Evolutionary conservation across 768 basidiomycete genomes (phyloP).

Genomic region (Tulasnella calospora): DNA sequence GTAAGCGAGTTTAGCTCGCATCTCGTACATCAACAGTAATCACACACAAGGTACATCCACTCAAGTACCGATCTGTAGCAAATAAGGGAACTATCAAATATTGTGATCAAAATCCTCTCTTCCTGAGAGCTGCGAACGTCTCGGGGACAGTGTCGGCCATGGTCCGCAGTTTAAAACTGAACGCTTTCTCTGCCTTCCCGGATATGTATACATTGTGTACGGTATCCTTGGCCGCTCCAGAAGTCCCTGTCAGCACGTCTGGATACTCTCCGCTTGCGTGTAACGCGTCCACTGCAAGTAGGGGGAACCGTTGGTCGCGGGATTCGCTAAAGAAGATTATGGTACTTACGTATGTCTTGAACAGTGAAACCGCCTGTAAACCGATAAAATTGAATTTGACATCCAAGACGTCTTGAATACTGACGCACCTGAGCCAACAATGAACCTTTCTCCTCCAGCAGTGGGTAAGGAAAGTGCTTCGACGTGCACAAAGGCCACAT

Average conservation of each 20-base stretch:
- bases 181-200: constrained; percentile 18
- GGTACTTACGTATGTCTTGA: constrained; percentile 18
- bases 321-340: not conserved
- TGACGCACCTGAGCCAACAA: constrained; percentile 21
- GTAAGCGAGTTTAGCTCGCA: too few species aligned
- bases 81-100: too few species aligned
- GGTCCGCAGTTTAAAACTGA: constrained; percentile 24
- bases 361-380: constrained; percentile 14
- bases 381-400: not conserved
- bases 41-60: too few species aligned
- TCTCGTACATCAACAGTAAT: too few species aligned
- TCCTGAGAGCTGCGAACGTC: constrained; percentile 13
- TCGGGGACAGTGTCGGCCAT: constrained; percentile 14
- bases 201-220: constrained; percentile 2
- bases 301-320: not conserved
- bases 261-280: not conserved
- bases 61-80: too few species aligned
- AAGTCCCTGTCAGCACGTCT: constrained; percentile 18
- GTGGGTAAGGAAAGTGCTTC: constrained; percentile 28
- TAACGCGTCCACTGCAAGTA: constrained; percentile 20
- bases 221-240: constrained; percentile 12
- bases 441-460: constrained; percentile 31
- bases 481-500: constrained; percentile 33
- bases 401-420: not conserved
- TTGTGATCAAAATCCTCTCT: constrained; percentile 20